A percentile compares a stretch with the other conserved stretches of the same genome.
Conservation (phyloP, 352 stramenopile genomes). For the Pythium sukuiense region DNA sequence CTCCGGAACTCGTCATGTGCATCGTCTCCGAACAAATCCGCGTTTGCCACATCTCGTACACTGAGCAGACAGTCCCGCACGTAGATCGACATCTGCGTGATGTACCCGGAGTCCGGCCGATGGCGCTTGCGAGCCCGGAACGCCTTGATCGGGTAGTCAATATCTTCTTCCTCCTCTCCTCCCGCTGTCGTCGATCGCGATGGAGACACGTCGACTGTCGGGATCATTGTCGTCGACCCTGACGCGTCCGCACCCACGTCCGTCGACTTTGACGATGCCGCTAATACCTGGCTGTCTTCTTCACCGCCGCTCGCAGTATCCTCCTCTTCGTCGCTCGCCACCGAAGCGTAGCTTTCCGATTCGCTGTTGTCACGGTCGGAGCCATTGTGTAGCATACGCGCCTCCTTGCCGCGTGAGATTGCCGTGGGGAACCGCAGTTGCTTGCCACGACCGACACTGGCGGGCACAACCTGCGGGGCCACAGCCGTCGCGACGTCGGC, state of each 20-base stretch:
- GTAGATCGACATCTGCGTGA: constrained; percentile 84
- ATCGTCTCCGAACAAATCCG: constrained; percentile 56
- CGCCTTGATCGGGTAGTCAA: constrained; percentile 70
- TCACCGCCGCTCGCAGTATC: constrained; percentile 35
- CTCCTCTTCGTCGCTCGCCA: constrained; percentile 65
- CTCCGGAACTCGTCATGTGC: constrained; percentile 71
- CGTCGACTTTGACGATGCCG: constrained; percentile 3
- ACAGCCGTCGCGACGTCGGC: constrained; percentile 20
- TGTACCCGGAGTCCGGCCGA: constrained; percentile 79
- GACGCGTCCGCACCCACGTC: neutral
- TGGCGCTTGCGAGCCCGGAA: constrained; percentile 75
- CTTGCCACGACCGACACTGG: constrained; percentile 71
- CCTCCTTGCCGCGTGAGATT: constrained; percentile 75
- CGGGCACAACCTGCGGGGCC: constrained; percentile 68
- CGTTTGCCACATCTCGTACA: constrained; percentile 54
- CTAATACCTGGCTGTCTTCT: constrained; percentile 22
- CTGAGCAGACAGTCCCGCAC: constrained; percentile 80
- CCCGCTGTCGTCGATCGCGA: neutral
- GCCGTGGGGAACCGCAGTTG: constrained; percentile 73
- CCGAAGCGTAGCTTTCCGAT: constrained; percentile 73
- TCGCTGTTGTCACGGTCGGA: constrained; percentile 40
- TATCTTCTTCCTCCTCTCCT: constrained; percentile 28
- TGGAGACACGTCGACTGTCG: neutral
- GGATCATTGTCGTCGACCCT: neutral
- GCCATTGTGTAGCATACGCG: constrained; percentile 42